phyloP scores from a whole-genome alignment of 345 rosid genomes.

The Eutrema yunnanense region DNA sequence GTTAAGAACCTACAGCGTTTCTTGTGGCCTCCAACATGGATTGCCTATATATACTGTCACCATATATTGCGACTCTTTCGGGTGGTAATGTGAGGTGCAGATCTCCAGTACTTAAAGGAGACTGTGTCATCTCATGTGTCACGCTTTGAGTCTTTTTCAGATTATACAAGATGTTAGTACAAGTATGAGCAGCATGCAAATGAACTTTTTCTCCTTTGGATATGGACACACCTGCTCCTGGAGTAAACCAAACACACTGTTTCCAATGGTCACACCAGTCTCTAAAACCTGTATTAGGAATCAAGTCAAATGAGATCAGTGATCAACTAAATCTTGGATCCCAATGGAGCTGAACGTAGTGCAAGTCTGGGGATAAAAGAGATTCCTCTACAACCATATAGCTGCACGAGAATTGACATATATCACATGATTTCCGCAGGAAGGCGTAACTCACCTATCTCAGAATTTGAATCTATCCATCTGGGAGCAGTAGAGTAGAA shows the following conservation, averaged over 20 bases:
- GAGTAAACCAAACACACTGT: constrained; percentile 89
- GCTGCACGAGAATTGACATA: neutral
- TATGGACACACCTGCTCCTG: constrained; percentile 46
- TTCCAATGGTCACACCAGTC: constrained; percentile 99
- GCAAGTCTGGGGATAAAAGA: neutral
- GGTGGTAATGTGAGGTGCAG: constrained; percentile 55
- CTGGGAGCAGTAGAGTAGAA: constrained; percentile 87
- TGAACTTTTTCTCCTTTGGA: constrained; percentile 50
- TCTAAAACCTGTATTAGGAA: constrained; percentile 37
- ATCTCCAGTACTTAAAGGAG: constrained; percentile 31
- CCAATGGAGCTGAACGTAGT: neutral
- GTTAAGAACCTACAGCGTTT: constrained; percentile 55
- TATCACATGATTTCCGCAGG: neutral
- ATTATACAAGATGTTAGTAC: constrained; percentile 55
- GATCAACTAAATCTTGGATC: neutral
- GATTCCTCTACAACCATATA: neutral
- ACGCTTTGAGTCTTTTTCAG: constrained; percentile 36
- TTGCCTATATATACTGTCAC: constrained; percentile 62
- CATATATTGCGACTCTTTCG: constrained; percentile 75
- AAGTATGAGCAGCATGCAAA: constrained; percentile 60
- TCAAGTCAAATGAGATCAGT: neutral
- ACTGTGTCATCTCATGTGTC: constrained; percentile 20
- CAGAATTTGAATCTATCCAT: constrained; percentile 56
- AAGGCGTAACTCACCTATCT: constrained; percentile 36
- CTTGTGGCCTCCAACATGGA: constrained; percentile 48